Evolutionary conservation across 2,329 filamentous ascomycete species (phyloP).

Genomic region (Nothophaeocryptopus gaeumannii): DNA sequence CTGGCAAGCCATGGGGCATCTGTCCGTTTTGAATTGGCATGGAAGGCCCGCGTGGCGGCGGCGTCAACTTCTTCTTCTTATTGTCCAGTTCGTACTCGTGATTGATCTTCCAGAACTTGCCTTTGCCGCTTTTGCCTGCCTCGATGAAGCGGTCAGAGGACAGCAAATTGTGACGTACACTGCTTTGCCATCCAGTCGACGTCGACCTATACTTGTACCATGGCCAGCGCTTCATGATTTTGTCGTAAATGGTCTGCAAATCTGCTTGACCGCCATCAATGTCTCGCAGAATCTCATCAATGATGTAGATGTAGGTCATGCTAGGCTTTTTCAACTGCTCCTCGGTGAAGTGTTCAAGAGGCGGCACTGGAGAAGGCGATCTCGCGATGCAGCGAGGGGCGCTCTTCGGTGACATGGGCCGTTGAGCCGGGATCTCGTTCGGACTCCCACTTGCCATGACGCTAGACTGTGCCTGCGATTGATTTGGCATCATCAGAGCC

Average conservation of each 20-base stretch:
- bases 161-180: constrained; percentile 63
- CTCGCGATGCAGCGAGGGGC: constrained; percentile 12
- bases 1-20: constrained; percentile 19
- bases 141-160: constrained; percentile 60
- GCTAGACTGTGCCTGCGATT: constrained; percentile 3
- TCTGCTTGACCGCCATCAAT: constrained; percentile 57
- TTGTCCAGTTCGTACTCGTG: constrained; percentile 60
- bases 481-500: constrained; percentile 3
- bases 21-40: constrained; percentile 24
- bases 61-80: constrained; percentile 52
- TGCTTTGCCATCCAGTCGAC: constrained; percentile 65
- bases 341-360: constrained; percentile 64
- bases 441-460: constrained; percentile 4
- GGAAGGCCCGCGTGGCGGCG: constrained; percentile 28
- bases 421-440: constrained; percentile 6
- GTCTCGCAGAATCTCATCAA: constrained; percentile 60
- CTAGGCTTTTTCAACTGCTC: constrained; percentile 70
- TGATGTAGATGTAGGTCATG: constrained; percentile 62
- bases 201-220: constrained; percentile 60
- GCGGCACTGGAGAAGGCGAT: constrained; percentile 62
- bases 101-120: constrained; percentile 62
- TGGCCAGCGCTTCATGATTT: constrained; percentile 61
- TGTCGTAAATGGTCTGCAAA: constrained; percentile 64
- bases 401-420: constrained; percentile 6
- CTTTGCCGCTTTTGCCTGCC: constrained; percentile 59